Evolutionary conservation across 257 asterid species (phyloP).

Genomic region (Ophiorrhiza pumila): DNA sequence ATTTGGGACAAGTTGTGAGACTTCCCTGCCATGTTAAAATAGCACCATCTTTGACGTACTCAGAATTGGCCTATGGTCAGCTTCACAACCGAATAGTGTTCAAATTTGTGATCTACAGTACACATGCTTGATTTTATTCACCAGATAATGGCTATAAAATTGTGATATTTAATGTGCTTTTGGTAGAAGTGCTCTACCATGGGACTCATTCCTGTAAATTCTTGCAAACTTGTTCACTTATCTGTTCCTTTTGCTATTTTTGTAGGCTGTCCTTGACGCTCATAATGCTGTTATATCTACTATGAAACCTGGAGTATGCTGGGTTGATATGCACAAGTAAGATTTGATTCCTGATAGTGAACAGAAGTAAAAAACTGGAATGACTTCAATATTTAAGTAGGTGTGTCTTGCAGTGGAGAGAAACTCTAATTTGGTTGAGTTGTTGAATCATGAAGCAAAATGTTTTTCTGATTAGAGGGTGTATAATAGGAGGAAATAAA

Average conservation of each 20-base stretch:
- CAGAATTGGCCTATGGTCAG: not conserved
- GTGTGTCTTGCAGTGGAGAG: not conserved
- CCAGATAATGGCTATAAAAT: not conserved
- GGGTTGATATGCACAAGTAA: constrained; percentile 98
- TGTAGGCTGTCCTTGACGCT: constrained; percentile 94
- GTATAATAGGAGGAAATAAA: not conserved
- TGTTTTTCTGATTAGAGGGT: not conserved
- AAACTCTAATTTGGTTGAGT: not conserved
- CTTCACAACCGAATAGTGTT: not conserved
- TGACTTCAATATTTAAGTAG: not conserved
- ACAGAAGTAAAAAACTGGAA: constrained; percentile 13
- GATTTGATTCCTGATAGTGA: constrained; percentile 23
- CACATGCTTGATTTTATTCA: not conserved
- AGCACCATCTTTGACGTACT: not conserved
- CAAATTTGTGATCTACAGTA: not conserved
- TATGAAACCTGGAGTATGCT: constrained; percentile 85
- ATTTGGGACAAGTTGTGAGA: not conserved
- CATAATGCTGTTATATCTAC: constrained; percentile 91
- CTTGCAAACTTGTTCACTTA: not conserved
- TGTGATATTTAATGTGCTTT: not conserved
- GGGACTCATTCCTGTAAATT: not conserved
- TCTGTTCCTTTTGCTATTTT: constrained; percentile 22
- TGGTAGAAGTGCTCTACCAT: not conserved
- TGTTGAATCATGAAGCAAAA: not conserved
- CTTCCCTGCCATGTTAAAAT: not conserved